These are phyloP conservation scores for Lineolata rhizophorae DNA, from an alignment of 495 filamentous ascomycete species.

Conservation along the genomic window DNA sequence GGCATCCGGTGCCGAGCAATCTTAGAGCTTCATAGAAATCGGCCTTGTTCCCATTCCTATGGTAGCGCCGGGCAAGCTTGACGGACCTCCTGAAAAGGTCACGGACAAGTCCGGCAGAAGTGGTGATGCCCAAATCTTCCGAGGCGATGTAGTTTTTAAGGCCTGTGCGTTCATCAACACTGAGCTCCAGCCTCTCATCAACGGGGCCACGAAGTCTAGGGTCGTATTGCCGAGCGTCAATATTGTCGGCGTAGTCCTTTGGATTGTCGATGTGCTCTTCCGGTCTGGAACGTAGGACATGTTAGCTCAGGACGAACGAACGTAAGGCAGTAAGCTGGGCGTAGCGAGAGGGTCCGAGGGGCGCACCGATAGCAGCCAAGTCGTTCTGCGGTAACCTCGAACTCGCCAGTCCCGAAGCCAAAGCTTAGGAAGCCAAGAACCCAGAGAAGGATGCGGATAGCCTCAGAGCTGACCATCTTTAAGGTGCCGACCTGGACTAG, in stretches of 20 bases:
- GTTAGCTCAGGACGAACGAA: no score
- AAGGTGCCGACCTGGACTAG: constrained; percentile 40
- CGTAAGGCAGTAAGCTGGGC: not conserved
- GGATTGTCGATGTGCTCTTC: constrained; percentile 54
- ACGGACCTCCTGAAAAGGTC: constrained; percentile 49
- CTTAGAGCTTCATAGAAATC: constrained; percentile 73
- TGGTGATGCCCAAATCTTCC: constrained; percentile 49
- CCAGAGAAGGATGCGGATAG: constrained; percentile 66
- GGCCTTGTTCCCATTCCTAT: constrained; percentile 32
- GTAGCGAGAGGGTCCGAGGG: constrained; percentile 15
- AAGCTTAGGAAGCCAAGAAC: constrained; percentile 42
- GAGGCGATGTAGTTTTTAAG: constrained; percentile 86
- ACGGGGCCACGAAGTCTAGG: constrained; percentile 57
- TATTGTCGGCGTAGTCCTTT: constrained; percentile 60
- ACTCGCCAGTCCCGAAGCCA: constrained; percentile 74
- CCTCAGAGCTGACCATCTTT: constrained; percentile 71
- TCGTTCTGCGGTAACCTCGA: constrained; percentile 72
- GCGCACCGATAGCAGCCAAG: constrained; percentile 83
- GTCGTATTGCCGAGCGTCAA: constrained; percentile 69
- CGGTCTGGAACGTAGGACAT: constrained; percentile 11
- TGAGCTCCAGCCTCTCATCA: constrained; percentile 56
- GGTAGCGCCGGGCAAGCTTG: constrained; percentile 49
- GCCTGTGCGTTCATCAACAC: constrained; percentile 41
- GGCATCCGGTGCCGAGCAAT: constrained; percentile 63
- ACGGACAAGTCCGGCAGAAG: constrained; percentile 52